Evolutionary conservation across 2,329 filamentous ascomycete genomes (phyloP), one percentile per base, ranked within the genome.

Genomic region (Parafenestella ontariensis): DNA sequence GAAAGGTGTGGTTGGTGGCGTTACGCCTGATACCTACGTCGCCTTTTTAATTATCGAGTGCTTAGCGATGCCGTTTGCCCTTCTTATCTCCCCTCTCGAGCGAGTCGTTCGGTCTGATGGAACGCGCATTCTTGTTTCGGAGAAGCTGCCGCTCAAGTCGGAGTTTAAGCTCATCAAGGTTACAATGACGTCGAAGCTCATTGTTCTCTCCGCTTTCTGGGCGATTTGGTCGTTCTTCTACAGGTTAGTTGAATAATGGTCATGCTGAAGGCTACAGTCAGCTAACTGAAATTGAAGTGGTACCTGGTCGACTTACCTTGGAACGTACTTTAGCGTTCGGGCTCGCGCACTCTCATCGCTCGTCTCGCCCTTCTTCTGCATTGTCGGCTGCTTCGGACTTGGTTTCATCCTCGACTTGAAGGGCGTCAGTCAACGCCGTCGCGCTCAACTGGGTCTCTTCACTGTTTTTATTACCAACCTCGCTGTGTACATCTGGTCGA

Each of bases 321-420:
- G 66, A 28, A 77, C 73, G 9, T 79, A 79, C 55, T 80, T 80
- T 57, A 74, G 73, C 10, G 78, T 81, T 23, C 78, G 79, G 18
- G 71, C 78, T 26, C 75, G 76, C 21, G 78, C 79, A 3, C 71
- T 79, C 8, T 81, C 78, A 0, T 79, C 78, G 3, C 72, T 81
- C 9, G 64, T 81, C 23, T 81, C 79, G 5, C 80, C 79, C 0
- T 81, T 81, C 66, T 80, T 82, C 62, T 82, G 80, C 73, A 81
- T 81, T 23, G 66, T 81, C 31, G 79, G 79, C 18, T 82, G 79
- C 59, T 82, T 82, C 47, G 80, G 78, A 37, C 76, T 81, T 4
- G 79, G 79, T 1, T 82, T 81, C 52, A 77, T 95, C 82, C 79
- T 86, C 88, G 50, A 80, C 76, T 64, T 90, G 85, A 49, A 96